phyloP scores from a whole-genome alignment of 2,329 filamentous ascomycete species.

The Fusarium subtropicale region DNA sequence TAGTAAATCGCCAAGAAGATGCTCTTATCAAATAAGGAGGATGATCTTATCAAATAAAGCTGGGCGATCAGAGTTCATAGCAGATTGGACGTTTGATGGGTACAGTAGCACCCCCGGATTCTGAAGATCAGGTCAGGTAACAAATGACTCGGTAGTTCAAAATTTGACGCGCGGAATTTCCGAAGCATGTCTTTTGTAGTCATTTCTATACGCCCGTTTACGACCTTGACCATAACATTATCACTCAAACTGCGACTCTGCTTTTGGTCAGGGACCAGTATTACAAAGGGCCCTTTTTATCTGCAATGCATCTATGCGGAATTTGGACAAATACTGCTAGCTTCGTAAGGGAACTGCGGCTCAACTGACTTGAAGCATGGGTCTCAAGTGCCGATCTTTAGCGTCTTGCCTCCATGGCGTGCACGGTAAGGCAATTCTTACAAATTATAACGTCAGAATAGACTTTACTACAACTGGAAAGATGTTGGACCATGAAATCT shows the following conservation, averaged over 20 bases:
- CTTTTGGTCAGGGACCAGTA: background rate
- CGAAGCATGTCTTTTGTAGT: background rate
- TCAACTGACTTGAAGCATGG: background rate
- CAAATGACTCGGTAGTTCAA: background rate
- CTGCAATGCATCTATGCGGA: background rate
- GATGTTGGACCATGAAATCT: accelerated
- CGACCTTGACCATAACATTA: too few species aligned
- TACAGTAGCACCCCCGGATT: background rate
- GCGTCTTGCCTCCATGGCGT: too few species aligned
- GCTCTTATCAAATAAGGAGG: too few species aligned
- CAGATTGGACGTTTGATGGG: background rate
- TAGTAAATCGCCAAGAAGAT: background rate
- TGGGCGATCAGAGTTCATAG: background rate
- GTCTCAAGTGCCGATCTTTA: background rate
- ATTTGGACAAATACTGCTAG: background rate
- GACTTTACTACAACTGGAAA: background rate
- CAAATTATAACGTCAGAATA: background rate
- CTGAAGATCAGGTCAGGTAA: background rate
- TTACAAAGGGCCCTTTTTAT: background rate
- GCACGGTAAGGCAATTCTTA: too few species aligned
- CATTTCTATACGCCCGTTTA: background rate
- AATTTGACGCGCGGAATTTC: background rate
- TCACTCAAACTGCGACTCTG: background rate
- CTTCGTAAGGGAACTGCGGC: background rate
- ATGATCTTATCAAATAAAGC: background rate